Evolutionary conservation across 495 filamentous ascomycete species (phyloP), one percentile per base, ranked within the genome.

Genomic region (Xylaria castorea): DNA sequence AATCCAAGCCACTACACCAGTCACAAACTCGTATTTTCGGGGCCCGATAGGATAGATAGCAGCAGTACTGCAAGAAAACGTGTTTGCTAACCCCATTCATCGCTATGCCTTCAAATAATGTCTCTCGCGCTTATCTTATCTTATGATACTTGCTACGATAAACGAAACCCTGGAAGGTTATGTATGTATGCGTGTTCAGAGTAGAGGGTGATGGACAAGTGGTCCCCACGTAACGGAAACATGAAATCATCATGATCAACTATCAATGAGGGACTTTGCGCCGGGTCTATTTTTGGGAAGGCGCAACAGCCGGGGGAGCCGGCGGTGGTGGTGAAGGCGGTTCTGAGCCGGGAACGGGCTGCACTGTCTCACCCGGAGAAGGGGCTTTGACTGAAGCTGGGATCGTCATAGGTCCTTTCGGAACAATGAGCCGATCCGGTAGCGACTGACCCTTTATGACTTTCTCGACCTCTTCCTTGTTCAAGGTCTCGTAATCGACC

Each of bases 401-500:
- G 12, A 88, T 71, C 18, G 82, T 80, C 82, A 88, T 87, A 7
- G 81, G 81, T 0, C 85, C 86, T 12, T 75, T 80, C 0, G 87
- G 85, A 44, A 88, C 82, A 3, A 82, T 71, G 27, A 85, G 82
- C 12, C 85, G 83, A 44, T 79, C 88, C n/a, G 83, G 78, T 22
- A 98, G 83, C 79, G 92, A 93, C 82, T 97, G 93, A 22, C 96
- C 96, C 68, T 86, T 86, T 34, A 98, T 86, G 3, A 97, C 92
- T 83, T 91, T 93, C 80, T 92, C 92, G 76, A 98, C 95, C 77
- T 99, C 97, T 32, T 92, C 91, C 78, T 91, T 91, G 74, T 90
- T 92, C 30, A 98, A 83, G 3, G 93, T 97, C 82, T 98, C 97
- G 81, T 98, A 98, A 83, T 98, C 92, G 34, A 99, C 89, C 16